phyloP scores from a whole-genome alignment of 768 basidiomycete genomes.

The Russula lepida region DNA sequence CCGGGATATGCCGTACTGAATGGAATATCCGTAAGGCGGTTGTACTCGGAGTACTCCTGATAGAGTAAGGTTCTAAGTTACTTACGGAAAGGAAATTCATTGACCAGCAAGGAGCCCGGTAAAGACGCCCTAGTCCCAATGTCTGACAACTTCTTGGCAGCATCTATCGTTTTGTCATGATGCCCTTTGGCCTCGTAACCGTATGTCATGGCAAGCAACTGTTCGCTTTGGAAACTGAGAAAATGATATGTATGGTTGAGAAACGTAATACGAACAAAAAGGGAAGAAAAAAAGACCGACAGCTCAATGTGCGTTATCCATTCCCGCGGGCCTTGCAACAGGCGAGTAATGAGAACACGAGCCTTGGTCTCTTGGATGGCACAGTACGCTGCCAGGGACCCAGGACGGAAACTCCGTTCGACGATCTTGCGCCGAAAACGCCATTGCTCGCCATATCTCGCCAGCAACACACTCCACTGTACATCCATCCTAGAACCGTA shows the following conservation, averaged over 20 bases:
- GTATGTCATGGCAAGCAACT: conserved; percentile 3
- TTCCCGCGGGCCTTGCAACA: not conserved
- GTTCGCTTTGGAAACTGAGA: conserved; percentile 5
- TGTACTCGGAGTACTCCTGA: not conserved
- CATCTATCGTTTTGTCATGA: not conserved
- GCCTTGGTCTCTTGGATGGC: not conserved
- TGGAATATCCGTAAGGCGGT: not conserved
- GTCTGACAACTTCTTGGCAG: not conserved
- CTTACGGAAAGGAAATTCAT: conserved; percentile 11
- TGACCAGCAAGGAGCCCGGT: conserved; percentile 3
- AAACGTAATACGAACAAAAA: not conserved
- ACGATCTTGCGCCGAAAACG: conserved; percentile 1
- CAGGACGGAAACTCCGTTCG: conserved; percentile 6
- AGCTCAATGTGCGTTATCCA: not conserved
- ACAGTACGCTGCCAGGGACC: not conserved
- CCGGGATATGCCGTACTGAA: conserved; percentile 5
- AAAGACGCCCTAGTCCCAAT: not conserved
- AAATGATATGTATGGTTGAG: not conserved
- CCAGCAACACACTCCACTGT: not conserved
- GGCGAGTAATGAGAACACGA: not conserved
- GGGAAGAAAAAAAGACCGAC: not conserved
- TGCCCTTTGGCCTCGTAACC: not conserved
- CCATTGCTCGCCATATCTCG: not conserved
- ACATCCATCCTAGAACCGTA: not conserved
- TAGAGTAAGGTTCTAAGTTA: not conserved